Evolutionary conservation across 1,284 basidiomycete species (phyloP), one percentile per base, ranked within the genome.

Genomic region (Abortiporus biennis): DNA sequence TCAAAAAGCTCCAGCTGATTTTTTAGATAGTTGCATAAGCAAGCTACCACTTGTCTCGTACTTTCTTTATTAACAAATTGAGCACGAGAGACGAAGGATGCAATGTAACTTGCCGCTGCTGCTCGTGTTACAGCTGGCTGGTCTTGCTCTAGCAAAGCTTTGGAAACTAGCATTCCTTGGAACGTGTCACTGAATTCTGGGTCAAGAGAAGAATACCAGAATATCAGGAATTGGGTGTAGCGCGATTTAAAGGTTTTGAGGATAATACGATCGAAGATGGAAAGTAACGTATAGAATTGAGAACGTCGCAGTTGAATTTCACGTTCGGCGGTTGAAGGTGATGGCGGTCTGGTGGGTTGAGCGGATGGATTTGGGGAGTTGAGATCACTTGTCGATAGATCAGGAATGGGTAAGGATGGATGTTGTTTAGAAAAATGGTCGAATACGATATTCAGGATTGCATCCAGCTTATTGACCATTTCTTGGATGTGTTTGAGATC

Each of bases 141-240:
- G 19, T 70, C 65, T 34, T 65, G 60, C 36, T 76, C 72, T 48
- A 94, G 81, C 11, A 98, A 67, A 0, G 93, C 91, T 47, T 89
- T 85, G 15, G 86, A 85, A 34, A 98, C 85, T 20, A 99, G 82
- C 56, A 93, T 80, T 32, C 94, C 94, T 45, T 93, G 86, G 59
- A 99, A 97, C 44, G 91, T 76, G 61, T 99, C 95, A 32, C 88
- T 80, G 56, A 94, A 97, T 46, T 91, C 82, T 6, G 85, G 71
- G 50, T 94, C 85, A 42, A 96, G 80, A 1, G 94, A 96, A 17
- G 92, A 78, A 58, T 86, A 92, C 84, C 92, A 95, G 72, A 99
- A 99, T 35, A 99, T 58, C 46, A 99, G 74, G 66, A 99, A 99
- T 55, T 99, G 96, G 1, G 93, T 94, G 61, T 99, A 95, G 32